Conservation (phyloP, 2,329 filamentous ascomycete genomes). For the Phaeosphaeriaceae sp. region DNA sequence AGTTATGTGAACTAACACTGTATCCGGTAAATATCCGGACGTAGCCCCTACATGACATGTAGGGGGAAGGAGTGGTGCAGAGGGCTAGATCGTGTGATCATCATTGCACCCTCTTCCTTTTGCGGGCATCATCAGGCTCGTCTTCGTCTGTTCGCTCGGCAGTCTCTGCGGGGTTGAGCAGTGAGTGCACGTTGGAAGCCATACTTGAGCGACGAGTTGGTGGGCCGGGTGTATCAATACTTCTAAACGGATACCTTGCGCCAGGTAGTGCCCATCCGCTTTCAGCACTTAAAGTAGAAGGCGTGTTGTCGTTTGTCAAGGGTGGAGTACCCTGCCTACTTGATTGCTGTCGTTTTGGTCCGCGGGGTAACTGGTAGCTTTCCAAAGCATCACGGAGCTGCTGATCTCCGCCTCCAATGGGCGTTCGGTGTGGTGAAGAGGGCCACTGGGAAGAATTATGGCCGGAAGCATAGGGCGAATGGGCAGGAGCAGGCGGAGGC, state of each 20-base stretch:
- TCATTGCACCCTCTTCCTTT: conserved; percentile 59
- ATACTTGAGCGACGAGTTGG: conserved; percentile 73
- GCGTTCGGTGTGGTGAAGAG: conserved; percentile 64
- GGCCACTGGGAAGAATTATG: conserved; percentile 69
- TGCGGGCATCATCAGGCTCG: conserved; percentile 65
- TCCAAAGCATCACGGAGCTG: conserved; percentile 71
- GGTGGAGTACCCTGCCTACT: conserved; percentile 63
- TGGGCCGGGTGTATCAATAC: conserved; percentile 61
- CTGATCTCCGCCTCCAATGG: conserved; percentile 66
- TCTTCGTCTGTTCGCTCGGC: conserved; percentile 71
- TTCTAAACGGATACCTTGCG: conserved; percentile 56
- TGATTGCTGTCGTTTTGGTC: conserved; percentile 55
- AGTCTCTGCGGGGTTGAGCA: conserved; percentile 72
- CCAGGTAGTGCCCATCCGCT: conserved; percentile 63
- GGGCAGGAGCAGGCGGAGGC: conserved; percentile 52
- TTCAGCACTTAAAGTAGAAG: conserved; percentile 58
- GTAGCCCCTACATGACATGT: background rate
- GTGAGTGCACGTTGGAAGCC: conserved; percentile 71
- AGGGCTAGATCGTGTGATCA: conserved; percentile 5
- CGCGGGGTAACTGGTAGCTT: conserved; percentile 69
- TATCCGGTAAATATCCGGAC: background rate
- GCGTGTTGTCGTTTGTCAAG: conserved; percentile 55
- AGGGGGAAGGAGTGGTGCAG: too few species aligned
- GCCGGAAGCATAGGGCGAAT: conserved; percentile 71
- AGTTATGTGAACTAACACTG: background rate